These are phyloP conservation scores for Sherardia arvensis DNA, from an alignment of 257 asterid genomes.

Conservation along the genomic window DNA sequence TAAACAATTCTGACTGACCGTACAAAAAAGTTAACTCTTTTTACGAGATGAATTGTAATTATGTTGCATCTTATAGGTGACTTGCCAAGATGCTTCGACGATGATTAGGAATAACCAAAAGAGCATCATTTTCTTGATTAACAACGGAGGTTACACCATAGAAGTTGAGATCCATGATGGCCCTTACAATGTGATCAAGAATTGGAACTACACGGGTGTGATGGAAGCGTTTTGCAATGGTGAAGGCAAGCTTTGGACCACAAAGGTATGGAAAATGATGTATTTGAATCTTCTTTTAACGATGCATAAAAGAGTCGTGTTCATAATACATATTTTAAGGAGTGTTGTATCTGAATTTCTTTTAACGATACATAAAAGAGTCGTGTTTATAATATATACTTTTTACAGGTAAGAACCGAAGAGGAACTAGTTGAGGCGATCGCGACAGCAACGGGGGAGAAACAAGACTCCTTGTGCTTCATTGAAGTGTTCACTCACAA, in stretches of 20 bases:
- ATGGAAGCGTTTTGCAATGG: constrained; percentile 60
- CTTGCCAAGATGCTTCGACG: constrained; percentile 61
- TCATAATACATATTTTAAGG: neutral
- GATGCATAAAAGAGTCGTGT: neutral
- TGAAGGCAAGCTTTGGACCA: constrained; percentile 65
- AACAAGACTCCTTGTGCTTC: constrained; percentile 52
- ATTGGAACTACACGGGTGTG: constrained; percentile 58
- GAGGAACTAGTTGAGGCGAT: constrained; percentile 52
- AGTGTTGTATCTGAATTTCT: no score
- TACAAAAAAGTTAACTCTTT: neutral
- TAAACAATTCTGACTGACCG: no score
- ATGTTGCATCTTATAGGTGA: constrained; percentile 28
- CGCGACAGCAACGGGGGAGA: constrained; percentile 37
- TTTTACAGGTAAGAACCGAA: constrained; percentile 38
- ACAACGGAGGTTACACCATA: constrained; percentile 67
- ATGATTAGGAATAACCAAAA: constrained; percentile 55
- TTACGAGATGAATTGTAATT: neutral
- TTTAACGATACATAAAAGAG: neutral
- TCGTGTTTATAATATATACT: neutral
- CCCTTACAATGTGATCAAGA: constrained; percentile 66
- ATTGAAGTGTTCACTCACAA: constrained; percentile 59
- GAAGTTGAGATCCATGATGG: constrained; percentile 76
- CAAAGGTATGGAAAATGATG: constrained; percentile 28
- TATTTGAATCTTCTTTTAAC: neutral
- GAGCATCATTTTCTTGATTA: constrained; percentile 52